These are phyloP conservation scores for Hypsizygus marmoreus DNA, from an alignment of 768 basidiomycete genomes.

Conservation along the genomic window DNA sequence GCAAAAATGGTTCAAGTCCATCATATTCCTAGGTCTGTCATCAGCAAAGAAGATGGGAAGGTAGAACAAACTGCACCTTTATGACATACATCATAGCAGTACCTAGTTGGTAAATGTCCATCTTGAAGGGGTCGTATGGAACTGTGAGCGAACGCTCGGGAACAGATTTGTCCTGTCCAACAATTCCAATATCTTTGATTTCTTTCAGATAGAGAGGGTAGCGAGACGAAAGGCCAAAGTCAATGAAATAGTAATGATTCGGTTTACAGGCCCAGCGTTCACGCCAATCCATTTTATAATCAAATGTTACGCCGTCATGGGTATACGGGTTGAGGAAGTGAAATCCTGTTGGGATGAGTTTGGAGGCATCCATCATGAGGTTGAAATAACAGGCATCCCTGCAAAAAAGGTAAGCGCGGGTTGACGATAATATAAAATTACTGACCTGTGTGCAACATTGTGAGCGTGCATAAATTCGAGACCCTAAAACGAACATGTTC, in stretches of 20 bases:
- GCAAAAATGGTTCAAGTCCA: not conserved
- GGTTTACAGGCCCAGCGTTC: not conserved
- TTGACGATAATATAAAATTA: too few species aligned
- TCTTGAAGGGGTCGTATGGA: conserved; percentile 1
- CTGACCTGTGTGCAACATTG: too few species aligned
- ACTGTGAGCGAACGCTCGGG: not conserved
- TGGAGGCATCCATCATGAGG: conserved; percentile 3
- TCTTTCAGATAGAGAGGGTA: not conserved
- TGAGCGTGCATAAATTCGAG: conserved; percentile 14
- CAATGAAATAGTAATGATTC: not conserved
- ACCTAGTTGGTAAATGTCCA: not conserved
- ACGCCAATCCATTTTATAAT: not conserved
- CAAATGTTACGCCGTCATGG: not conserved
- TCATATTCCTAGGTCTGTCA: not conserved
- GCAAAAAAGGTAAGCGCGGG: too few species aligned
- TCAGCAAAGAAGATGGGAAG: not conserved
- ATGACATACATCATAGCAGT: not conserved
- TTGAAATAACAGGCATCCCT: conserved; percentile 1
- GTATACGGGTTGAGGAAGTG: not conserved
- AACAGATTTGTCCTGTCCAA: not conserved
- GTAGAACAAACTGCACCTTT: not conserved
- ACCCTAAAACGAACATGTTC: conserved; percentile 5
- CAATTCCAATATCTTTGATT: not conserved
- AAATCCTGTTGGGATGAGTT: not conserved
- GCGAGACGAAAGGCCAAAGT: not conserved